These are phyloP conservation scores for Pascua sp. DNA, from an alignment of 1,284 basidiomycete genomes.

Conservation along the genomic window DNA sequence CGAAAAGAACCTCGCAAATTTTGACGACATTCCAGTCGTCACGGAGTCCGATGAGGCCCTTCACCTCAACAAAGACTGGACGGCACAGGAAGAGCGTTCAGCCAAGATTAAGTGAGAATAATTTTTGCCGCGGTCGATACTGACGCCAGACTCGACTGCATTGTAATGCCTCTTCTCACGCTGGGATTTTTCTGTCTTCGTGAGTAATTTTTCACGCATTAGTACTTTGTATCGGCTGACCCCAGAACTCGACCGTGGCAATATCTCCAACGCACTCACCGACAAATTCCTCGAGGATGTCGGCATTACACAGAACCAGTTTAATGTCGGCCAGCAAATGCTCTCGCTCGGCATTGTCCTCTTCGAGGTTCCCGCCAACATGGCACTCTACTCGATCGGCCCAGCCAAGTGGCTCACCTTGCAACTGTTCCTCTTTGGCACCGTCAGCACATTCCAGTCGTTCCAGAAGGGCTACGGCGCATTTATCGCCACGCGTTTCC, in stretches of 20 bases:
- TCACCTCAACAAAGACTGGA: slow-evolving; percentile 14
- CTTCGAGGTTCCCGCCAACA: slow-evolving; percentile 33
- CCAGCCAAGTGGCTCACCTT: slow-evolving; percentile 27
- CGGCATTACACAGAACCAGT: slow-evolving; percentile 33
- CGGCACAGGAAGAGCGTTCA: slow-evolving; percentile 10
- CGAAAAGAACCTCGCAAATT: background rate
- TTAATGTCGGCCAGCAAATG: slow-evolving; percentile 36
- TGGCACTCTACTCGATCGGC: slow-evolving; percentile 26
- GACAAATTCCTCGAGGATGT: slow-evolving; percentile 33
- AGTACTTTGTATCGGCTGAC: no score
- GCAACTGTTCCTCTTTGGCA: slow-evolving; percentile 32
- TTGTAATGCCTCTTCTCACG: slow-evolving; percentile 33
- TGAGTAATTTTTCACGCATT: no score
- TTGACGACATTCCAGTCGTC: background rate
- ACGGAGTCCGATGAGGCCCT: slow-evolving; percentile 1
- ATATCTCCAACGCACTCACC: slow-evolving; percentile 32
- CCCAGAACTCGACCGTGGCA: slow-evolving; percentile 23
- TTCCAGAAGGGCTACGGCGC: slow-evolving; percentile 31
- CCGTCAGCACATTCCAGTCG: slow-evolving; percentile 33
- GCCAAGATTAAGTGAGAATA: slow-evolving; percentile 24
- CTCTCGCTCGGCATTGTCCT: slow-evolving; percentile 39
- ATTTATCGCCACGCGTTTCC: slow-evolving; percentile 31
- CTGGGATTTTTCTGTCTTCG: slow-evolving; percentile 36
- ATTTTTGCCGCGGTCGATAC: background rate
- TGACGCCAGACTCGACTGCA: slow-evolving; percentile 25